Evolutionary conservation across 2,329 filamentous ascomycete species (phyloP), one percentile per base, ranked within the genome.

Genomic region (Colletotrichum brevisporum): DNA sequence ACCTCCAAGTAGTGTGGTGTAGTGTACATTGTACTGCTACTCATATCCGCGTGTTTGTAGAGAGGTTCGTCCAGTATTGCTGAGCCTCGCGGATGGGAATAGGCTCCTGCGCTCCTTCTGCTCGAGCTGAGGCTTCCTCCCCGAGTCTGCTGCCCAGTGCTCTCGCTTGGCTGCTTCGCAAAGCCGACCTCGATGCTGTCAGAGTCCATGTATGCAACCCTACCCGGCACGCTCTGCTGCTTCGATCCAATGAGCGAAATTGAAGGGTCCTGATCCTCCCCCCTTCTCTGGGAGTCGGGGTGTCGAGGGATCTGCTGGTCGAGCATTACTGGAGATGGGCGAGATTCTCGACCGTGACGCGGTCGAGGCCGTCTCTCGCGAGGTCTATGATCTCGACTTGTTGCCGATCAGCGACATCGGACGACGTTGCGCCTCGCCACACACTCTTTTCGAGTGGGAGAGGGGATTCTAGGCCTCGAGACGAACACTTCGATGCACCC

Each of bases 191-290:
- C 43, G 24, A 60, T 48, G 41, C 43, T 60, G 48, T 27, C 24
- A 36, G 43, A 43, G 61, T 54, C 18, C 43, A 66, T 66, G 66
- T 58, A 69, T 69, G 66, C 50, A 66, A 69, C 66, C 66, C 61
- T 59, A 69, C 66, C 18, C 54, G 50, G 66, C 43, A 43, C 27
- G 50, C 45, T 39, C 48, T 47, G n/a, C 31, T 45, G 54, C 48
- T 59, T 41, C n/a, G 31, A 51, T 50, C 60, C 55, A 56, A 65
- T 56, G 61, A 60, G 55, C 31, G 55, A 59, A 39, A 51, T 54
- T 50, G 55, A 50, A 39, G 36, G 50, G 66, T 55, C 61, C 43
- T 54, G 55, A 51, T 55, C 55, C 48, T 55, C 41, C 43, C 54
- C 50, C 18, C 54, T 43, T 21, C 43, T n/a, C 54, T 39, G 31